Conservation (phyloP, 257 asterid species). For the Gardenia jasminoides region DNA sequence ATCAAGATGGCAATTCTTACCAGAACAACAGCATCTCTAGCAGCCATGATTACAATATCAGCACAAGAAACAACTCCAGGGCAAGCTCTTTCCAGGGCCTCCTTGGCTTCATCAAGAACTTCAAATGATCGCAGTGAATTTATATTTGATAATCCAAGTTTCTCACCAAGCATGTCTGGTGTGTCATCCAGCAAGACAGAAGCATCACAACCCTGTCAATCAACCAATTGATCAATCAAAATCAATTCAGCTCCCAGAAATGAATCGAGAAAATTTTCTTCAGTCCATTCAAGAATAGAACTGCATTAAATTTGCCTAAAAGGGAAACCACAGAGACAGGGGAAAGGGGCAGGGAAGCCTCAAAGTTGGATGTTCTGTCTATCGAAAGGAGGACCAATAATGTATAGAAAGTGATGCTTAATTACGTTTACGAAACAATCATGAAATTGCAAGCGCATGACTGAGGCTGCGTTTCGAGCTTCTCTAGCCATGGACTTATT, state of each 20-base stretch:
- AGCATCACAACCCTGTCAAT: slow-evolving; percentile 82
- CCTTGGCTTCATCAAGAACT: slow-evolving; percentile 73
- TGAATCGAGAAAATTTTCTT: neutral
- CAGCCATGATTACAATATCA: slow-evolving; percentile 82
- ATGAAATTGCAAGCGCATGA: slow-evolving; percentile 93
- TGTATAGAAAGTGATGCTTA: slow-evolving; percentile 22
- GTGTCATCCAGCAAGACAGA: slow-evolving; percentile 90
- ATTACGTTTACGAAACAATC: slow-evolving; percentile 89
- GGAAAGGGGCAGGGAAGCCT: neutral
- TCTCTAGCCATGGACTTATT: slow-evolving; percentile 62
- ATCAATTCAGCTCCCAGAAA: neutral
- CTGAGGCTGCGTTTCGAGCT: slow-evolving; percentile 69
- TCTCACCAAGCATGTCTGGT: slow-evolving; percentile 71
- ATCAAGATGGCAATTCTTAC: slow-evolving; percentile 27
- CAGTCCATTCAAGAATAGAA: neutral
- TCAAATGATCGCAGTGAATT: slow-evolving; percentile 75
- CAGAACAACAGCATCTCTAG: slow-evolving; percentile 91
- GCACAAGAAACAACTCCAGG: slow-evolving; percentile 91
- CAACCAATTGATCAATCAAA: neutral
- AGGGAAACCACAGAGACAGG: neutral
- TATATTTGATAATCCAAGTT: slow-evolving; percentile 65
- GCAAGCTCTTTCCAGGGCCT: slow-evolving; percentile 60
- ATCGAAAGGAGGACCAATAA: too few species aligned
- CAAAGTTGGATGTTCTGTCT: neutral
- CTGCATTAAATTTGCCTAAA: neutral